Conservation (phyloP, 345 rosid species). For the Eucalyptus pumila region DNA sequence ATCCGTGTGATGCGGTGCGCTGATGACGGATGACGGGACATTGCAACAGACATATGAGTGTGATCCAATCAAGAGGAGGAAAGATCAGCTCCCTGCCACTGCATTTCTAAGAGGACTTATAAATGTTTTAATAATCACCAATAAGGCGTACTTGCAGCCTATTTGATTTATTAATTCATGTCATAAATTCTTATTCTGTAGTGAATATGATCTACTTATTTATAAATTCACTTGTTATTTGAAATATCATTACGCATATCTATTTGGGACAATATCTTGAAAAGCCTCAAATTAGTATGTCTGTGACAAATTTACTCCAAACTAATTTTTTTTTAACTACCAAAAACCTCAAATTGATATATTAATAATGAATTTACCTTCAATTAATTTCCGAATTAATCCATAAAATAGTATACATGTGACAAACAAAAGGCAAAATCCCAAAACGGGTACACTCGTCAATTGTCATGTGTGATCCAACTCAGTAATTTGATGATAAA, state of each 20-base stretch:
- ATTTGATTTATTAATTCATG: neutral
- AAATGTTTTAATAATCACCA: neutral
- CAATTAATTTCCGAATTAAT: too few relatives aligned
- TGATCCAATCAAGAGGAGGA: neutral
- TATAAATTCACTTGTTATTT: neutral
- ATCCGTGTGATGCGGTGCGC: neutral
- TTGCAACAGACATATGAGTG: neutral
- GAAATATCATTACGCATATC: neutral
- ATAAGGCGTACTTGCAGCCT: neutral
- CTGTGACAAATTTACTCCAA: rapidly evolving
- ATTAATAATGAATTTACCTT: too few relatives aligned
- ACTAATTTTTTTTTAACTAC: too few relatives aligned
- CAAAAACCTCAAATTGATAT: too few relatives aligned
- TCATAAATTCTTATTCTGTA: neutral
- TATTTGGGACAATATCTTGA: neutral
- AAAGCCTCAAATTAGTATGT: too few relatives aligned
- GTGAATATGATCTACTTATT: neutral
- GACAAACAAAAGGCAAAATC: too few relatives aligned
- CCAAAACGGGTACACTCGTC: rapidly evolving
- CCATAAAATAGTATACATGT: too few relatives aligned
- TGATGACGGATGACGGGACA: neutral
- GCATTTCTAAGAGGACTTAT: neutral
- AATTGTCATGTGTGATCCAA: too few relatives aligned
- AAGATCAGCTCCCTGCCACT: neutral
- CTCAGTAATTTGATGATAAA: too few relatives aligned